Evolutionary conservation across 176 grass and related monocot species (phyloP).

Genomic region (Eleusine indica): DNA sequence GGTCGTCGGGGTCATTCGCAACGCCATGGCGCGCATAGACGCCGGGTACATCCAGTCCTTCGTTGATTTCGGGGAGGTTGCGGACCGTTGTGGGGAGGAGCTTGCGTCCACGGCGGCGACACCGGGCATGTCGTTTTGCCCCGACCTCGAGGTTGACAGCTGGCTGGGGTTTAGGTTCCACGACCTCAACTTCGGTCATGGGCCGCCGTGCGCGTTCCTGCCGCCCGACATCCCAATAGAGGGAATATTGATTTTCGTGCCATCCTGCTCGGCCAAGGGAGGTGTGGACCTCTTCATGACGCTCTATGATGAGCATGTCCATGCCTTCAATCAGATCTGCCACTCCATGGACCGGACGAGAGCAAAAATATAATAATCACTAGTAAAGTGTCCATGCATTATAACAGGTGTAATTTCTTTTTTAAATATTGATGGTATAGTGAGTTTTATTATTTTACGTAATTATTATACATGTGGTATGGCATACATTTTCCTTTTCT

Average conservation of each 20-base stretch:
- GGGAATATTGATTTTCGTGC: constrained; percentile 36
- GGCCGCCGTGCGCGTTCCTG: constrained; percentile 41
- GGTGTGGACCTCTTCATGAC: constrained; percentile 36
- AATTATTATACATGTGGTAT: too few species aligned
- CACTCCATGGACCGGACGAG: neutral
- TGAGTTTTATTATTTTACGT: too few species aligned
- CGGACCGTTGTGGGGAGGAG: constrained; percentile 1
- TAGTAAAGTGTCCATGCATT: too few species aligned
- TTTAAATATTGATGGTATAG: too few species aligned
- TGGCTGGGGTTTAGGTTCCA: constrained; percentile 55
- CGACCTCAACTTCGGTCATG: constrained; percentile 43
- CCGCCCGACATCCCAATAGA: constrained; percentile 31
- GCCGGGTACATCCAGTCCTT: constrained; percentile 51
- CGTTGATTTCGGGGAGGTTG: constrained; percentile 37
- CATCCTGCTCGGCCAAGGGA: constrained; percentile 21
- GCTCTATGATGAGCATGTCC: neutral
- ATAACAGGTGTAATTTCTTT: too few species aligned
- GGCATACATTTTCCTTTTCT: too few species aligned
- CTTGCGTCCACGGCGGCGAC: constrained; percentile 29
- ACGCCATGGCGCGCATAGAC: constrained; percentile 37
- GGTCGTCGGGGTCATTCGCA: constrained; percentile 30
- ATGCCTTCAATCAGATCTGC: constrained; percentile 33
- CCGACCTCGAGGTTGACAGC: constrained; percentile 53
- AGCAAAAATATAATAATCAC: too few species aligned
- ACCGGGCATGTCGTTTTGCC: constrained; percentile 11